phyloP scores from a whole-genome alignment of 116 monocot genomes.

The Posidonia oceanica region DNA sequence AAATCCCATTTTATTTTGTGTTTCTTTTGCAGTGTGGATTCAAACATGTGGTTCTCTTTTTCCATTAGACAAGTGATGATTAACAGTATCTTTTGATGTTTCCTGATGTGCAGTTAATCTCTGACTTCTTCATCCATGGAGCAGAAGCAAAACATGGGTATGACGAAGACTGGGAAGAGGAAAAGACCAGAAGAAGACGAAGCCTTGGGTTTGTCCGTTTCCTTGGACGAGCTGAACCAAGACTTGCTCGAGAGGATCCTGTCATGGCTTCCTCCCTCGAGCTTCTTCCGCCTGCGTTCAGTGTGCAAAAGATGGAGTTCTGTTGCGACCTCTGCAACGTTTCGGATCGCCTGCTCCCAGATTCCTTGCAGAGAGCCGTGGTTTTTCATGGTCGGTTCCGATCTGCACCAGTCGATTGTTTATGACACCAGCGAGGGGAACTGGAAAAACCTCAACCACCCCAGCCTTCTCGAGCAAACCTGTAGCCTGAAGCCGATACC shows the following conservation, averaged over 20 bases:
- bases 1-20: no score
- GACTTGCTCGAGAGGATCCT: conserved; percentile 82
- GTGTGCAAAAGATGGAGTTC: conserved; percentile 69
- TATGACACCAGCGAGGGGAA: conserved; percentile 47
- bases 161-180: conserved; percentile 1
- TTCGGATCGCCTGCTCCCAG: conserved; percentile 49
- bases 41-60: no score
- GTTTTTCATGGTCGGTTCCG: conserved; percentile 63
- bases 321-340: conserved; percentile 42
- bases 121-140: not conserved
- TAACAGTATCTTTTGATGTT: no score
- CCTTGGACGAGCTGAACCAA: conserved; percentile 56
- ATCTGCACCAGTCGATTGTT: conserved; percentile 29
- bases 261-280: conserved; percentile 55
- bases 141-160: not conserved
- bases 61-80: no score
- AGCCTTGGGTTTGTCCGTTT: not conserved
- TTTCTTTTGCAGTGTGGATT: no score
- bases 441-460: conserved; percentile 45
- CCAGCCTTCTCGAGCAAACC: conserved; percentile 7
- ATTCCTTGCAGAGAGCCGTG: conserved; percentile 57
- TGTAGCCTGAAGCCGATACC: conserved; percentile 18
- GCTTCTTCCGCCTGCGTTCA: conserved; percentile 72
- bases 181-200: conserved; percentile 12
- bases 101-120: not conserved